Percentiles rank a stretch among this genome's conserved stretches.
Conservation (phyloP, 768 basidiomycete species). For the Leccinum pellstonianum region DNA sequence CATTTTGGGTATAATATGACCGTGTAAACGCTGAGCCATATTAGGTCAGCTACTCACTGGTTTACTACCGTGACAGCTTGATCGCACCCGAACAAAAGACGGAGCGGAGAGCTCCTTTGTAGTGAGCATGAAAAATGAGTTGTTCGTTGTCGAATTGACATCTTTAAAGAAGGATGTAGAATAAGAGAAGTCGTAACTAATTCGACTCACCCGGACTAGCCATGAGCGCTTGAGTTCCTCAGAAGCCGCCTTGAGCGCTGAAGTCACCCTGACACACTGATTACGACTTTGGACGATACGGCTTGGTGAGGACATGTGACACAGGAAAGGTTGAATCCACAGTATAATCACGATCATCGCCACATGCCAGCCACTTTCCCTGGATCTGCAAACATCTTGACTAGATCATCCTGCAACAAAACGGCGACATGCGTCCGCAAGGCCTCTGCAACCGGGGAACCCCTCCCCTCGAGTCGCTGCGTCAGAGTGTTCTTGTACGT, state of each 20-base stretch:
- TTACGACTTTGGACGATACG: slow-evolving; percentile 53
- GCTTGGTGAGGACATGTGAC: slow-evolving; percentile 33
- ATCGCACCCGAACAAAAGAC: slow-evolving; percentile 48
- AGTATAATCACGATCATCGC: neutral
- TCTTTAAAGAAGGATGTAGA: slow-evolving; percentile 14
- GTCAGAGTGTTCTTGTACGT: slow-evolving; percentile 61
- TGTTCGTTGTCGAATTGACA: slow-evolving; percentile 23
- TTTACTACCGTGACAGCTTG: slow-evolving; percentile 28
- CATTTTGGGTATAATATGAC: slow-evolving; percentile 20
- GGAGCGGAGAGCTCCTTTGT: slow-evolving; percentile 47
- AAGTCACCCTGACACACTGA: slow-evolving; percentile 43
- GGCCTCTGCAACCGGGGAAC: slow-evolving; percentile 60
- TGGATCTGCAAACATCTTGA: slow-evolving; percentile 39
- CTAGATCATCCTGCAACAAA: slow-evolving; percentile 59
- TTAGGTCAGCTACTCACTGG: slow-evolving; percentile 33
- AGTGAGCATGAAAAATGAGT: slow-evolving; percentile 49
- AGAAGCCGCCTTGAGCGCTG: slow-evolving; percentile 39
- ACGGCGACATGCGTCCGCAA: slow-evolving; percentile 51
- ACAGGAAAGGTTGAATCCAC: slow-evolving; percentile 3
- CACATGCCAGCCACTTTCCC: slow-evolving; percentile 45
- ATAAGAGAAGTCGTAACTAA: neutral
- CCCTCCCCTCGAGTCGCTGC: slow-evolving; percentile 61
- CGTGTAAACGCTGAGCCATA: slow-evolving; percentile 6
- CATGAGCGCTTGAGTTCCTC: slow-evolving; percentile 22
- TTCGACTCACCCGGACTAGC: slow-evolving; percentile 36